Conservation (phyloP, 2,329 filamentous ascomycete genomes). For the Exophiala xenobiotica region DNA sequence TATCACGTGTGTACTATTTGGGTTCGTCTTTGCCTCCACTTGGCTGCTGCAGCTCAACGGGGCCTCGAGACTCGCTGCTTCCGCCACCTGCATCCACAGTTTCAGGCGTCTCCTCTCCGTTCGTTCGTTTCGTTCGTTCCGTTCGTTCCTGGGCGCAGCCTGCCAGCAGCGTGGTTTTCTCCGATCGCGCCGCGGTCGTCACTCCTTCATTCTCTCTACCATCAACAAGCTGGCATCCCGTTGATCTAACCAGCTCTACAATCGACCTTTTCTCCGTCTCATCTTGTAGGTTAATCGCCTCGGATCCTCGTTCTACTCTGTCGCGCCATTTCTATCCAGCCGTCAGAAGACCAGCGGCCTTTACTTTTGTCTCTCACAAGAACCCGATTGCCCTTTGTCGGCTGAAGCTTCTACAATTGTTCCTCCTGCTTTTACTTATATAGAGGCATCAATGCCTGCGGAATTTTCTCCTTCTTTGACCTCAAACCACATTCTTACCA, state of each 20-base stretch:
- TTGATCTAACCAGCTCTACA: conserved; percentile 11
- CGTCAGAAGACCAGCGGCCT: conserved; percentile 6
- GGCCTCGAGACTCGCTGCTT: too few relatives aligned
- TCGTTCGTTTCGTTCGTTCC: too few relatives aligned
- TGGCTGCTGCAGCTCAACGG: too few relatives aligned
- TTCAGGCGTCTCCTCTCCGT: too few relatives aligned
- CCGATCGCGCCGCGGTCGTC: conserved; percentile 15
- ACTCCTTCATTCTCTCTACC: conserved; percentile 6
- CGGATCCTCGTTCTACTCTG: conserved; percentile 7
- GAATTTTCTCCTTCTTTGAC: conserved; percentile 21
- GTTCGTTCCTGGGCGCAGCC: too few relatives aligned
- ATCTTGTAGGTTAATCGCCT: conserved; percentile 27
- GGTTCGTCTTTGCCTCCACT: too few relatives aligned
- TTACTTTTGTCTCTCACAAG: conserved; percentile 14
- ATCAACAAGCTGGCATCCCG: conserved; percentile 21
- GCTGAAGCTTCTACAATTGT: conserved; percentile 5
- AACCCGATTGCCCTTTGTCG: conserved; percentile 7
- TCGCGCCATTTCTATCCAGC: conserved; percentile 5
- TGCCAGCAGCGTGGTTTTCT: conserved; percentile 10
- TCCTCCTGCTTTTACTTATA: conserved; percentile 17
- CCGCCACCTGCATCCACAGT: too few relatives aligned
- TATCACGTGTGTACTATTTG: too few relatives aligned
- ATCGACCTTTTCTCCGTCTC: conserved; percentile 13
- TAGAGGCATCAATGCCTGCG: conserved; percentile 22
- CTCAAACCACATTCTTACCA: conserved; percentile 8